Evolutionary conservation across 495 filamentous ascomycete genomes (phyloP).

Genomic region (Penicillium manginii): DNA sequence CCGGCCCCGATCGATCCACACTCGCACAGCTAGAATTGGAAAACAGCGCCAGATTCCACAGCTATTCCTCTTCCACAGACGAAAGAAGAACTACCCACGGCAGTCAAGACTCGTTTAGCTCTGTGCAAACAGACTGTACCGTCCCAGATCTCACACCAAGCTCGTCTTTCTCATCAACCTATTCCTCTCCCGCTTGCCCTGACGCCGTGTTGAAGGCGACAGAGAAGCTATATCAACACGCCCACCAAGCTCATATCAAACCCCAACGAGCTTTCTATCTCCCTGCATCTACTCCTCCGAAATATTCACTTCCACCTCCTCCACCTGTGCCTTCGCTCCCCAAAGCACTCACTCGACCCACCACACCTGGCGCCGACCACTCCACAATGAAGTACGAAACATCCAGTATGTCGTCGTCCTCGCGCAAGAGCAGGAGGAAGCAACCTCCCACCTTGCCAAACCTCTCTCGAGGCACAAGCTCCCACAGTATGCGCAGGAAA

Average conservation of each 20-base stretch:
- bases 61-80: slow-evolving; percentile 32
- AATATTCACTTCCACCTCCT: slow-evolving; percentile 37
- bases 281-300: slow-evolving; percentile 38
- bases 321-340: slow-evolving; percentile 33
- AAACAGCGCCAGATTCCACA: slow-evolving; percentile 37
- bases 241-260: slow-evolving; percentile 21
- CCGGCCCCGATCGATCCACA: slow-evolving; percentile 37
- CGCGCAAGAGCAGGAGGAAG: slow-evolving; percentile 34
- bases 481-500: slow-evolving; percentile 31
- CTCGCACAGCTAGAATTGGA: slow-evolving; percentile 43
- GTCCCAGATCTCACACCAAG: slow-evolving; percentile 50
- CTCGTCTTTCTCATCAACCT: slow-evolving; percentile 50
- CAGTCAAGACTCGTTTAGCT: slow-evolving; percentile 45
- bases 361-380: slow-evolving; percentile 27
- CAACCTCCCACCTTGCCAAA: slow-evolving; percentile 41
- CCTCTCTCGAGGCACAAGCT: slow-evolving; percentile 26
- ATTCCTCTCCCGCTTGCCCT: slow-evolving; percentile 38
- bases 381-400: slow-evolving; percentile 41
- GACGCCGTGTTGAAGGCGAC: slow-evolving; percentile 36
- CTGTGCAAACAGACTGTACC: slow-evolving; percentile 36
- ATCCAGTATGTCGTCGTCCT: slow-evolving; percentile 30
- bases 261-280: slow-evolving; percentile 32
- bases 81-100: slow-evolving; percentile 30
- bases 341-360: slow-evolving; percentile 23
- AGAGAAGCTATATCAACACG: slow-evolving; percentile 36